Percentiles rank a stretch among this genome's conserved stretches.
These are phyloP conservation scores for Zygotorulaspora sp. DNA, from an alignment of 805 yeast genomes.

Conservation along the genomic window DNA sequence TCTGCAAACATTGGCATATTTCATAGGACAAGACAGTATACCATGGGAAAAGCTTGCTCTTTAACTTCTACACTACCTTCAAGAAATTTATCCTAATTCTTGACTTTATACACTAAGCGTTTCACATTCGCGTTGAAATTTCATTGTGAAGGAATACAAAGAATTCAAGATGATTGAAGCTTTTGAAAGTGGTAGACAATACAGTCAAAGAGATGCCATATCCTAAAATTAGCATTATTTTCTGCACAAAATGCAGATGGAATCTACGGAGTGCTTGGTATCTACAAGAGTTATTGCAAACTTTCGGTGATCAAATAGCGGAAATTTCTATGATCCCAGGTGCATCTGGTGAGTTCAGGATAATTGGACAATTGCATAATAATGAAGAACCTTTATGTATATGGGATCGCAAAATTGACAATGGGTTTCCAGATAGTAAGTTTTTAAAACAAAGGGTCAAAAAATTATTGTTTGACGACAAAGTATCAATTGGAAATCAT, in stretches of 20 bases:
- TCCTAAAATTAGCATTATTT: constrained; percentile 65
- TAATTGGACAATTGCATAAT: constrained; percentile 40
- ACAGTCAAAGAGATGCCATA: constrained; percentile 34
- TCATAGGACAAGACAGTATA: too few relatives aligned
- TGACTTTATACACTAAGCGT: neutral
- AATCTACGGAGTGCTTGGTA: constrained; percentile 86
- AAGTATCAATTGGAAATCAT: constrained; percentile 22
- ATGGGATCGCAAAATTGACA: constrained; percentile 60
- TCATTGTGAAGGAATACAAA: neutral
- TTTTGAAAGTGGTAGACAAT: too few relatives aligned
- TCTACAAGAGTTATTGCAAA: constrained; percentile 76
- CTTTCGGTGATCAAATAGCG: constrained; percentile 57
- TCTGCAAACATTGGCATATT: constrained; percentile 57
- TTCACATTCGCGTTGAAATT: neutral
- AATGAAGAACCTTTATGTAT: constrained; percentile 35
- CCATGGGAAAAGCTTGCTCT: too few relatives aligned
- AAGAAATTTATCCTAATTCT: too few relatives aligned
- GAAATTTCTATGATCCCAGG: constrained; percentile 51
- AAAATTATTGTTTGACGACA: constrained; percentile 34
- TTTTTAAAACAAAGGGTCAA: constrained; percentile 65
- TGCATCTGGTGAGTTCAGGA: constrained; percentile 54
- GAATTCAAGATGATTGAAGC: neutral
- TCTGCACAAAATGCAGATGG: constrained; percentile 86
- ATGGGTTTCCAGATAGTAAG: constrained; percentile 87
- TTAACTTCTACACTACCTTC: too few relatives aligned